phyloP scores from a whole-genome alignment of 2,329 filamentous ascomycete genomes.

The Lecanicillium sp. region DNA sequence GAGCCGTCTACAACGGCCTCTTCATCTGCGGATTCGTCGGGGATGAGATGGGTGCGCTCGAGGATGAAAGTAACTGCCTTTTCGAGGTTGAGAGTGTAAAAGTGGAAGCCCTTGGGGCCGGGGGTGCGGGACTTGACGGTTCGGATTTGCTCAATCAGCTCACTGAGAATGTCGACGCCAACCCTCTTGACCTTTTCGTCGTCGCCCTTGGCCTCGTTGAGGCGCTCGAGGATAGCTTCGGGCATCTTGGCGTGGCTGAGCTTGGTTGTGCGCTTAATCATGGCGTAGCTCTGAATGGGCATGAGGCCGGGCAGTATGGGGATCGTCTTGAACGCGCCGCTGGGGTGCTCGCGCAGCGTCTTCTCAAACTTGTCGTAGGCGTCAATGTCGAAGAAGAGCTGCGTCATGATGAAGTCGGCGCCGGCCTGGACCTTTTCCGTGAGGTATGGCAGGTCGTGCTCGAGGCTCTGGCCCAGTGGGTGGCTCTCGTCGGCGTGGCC shows the following conservation, averaged over 20 bases:
- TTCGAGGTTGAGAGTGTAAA: conserved; percentile 94
- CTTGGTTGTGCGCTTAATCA: conserved; percentile 88
- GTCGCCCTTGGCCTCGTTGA: conserved; percentile 68
- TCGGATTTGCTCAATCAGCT: conserved; percentile 75
- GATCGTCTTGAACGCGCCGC: conserved; percentile 76
- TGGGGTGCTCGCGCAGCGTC: conserved; percentile 69
- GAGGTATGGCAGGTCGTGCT: conserved; percentile 80
- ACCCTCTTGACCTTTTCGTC: conserved; percentile 75
- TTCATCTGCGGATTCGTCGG: conserved; percentile 47
- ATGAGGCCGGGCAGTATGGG: conserved; percentile 92
- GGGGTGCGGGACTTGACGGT: conserved; percentile 48
- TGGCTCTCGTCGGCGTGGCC: conserved; percentile 89
- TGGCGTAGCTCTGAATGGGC: conserved; percentile 97
- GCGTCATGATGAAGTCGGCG: conserved; percentile 97
- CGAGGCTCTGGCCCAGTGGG: conserved; percentile 59
- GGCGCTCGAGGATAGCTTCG: conserved; percentile 56
- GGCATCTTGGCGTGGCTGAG: conserved; percentile 85
- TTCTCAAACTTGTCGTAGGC: conserved; percentile 77
- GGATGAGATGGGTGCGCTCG: conserved; percentile 78
- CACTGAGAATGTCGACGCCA: conserved; percentile 74
- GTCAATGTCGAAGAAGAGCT: conserved; percentile 87
- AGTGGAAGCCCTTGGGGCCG: conserved; percentile 78
- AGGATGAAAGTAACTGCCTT: conserved; percentile 93
- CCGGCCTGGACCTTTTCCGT: conserved; percentile 87
- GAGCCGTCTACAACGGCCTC: conserved; percentile 42